A percentile compares a stretch with the other conserved stretches of the same genome.
Conservation (phyloP, 306 rosid genomes). For the Begonia peltatifolia region DNA sequence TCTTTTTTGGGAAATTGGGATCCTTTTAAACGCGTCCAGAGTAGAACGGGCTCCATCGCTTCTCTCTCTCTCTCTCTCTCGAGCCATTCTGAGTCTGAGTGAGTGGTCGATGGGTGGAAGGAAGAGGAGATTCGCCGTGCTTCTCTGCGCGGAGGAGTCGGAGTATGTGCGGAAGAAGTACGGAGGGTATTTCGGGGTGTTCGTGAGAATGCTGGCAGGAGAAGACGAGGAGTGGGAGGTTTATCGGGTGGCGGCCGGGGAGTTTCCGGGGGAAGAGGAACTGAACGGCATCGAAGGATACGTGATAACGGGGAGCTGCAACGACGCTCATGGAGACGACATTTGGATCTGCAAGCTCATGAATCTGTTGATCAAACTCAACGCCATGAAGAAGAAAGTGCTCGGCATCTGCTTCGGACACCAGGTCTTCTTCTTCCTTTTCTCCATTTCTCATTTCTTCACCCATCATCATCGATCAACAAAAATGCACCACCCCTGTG, state of each 20-base stretch:
- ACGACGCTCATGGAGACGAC: conserved; percentile 67
- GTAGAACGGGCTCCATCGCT: background rate
- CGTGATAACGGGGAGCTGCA: conserved; percentile 73
- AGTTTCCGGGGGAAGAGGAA: conserved; percentile 37
- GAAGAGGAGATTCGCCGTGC: conserved; percentile 38
- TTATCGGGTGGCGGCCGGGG: conserved; percentile 38
- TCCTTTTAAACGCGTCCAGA: background rate
- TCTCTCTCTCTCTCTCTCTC: conserved; percentile 2
- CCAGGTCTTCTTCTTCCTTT: background rate
- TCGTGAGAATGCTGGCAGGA: conserved; percentile 48
- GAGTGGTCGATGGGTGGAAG: conserved; percentile 8
- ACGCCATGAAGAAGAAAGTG: conserved; percentile 42
- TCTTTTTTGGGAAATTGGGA: background rate
- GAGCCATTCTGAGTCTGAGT: background rate
- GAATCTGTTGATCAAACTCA: conserved; percentile 24
- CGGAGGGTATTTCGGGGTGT: conserved; percentile 77
- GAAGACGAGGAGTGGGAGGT: conserved; percentile 69
- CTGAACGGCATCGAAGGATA: conserved; percentile 40
- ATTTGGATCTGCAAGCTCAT: conserved; percentile 63
- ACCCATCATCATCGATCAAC: too few relatives aligned
- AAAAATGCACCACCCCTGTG: too few relatives aligned
- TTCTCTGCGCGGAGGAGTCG: conserved; percentile 75
- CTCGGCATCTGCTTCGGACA: conserved; percentile 70
- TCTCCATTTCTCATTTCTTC: background rate
- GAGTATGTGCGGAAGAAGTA: conserved; percentile 57